Evolutionary conservation across 2,329 filamentous ascomycete species (phyloP).

Genomic region (Penicillium frequentans): DNA sequence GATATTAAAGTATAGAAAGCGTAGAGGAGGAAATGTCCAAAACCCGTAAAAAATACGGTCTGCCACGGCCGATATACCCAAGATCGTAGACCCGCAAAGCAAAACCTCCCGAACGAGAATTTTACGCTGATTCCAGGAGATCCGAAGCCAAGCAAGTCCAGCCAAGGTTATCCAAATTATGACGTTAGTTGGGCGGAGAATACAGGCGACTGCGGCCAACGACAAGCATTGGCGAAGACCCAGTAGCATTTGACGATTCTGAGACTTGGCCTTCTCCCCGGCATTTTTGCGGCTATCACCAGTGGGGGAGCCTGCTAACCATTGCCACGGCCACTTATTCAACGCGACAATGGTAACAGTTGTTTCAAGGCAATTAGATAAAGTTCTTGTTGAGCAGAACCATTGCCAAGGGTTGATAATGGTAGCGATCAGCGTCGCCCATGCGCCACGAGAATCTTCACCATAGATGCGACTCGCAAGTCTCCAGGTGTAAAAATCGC

Average conservation of each 20-base stretch:
- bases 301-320: conserved; percentile 50
- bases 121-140: conserved; percentile 45
- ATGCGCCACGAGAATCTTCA: conserved; percentile 59
- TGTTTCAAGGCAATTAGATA: conserved; percentile 94
- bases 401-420: conserved; percentile 88
- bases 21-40: conserved; percentile 86
- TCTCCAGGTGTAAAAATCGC: conserved; percentile 87
- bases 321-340: conserved; percentile 82
- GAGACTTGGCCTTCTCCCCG: conserved; percentile 9
- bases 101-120: conserved; percentile 63
- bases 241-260: conserved; percentile 14
- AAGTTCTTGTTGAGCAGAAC: conserved; percentile 89
- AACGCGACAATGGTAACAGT: conserved; percentile 78
- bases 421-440: conserved; percentile 69
- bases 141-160: conserved; percentile 52
- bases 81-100: conserved; percentile 59
- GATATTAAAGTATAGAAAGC: conserved; percentile 89
- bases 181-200: conserved; percentile 85
- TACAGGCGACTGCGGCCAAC: conserved; percentile 76
- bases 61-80: conserved; percentile 64
- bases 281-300: conserved; percentile 30
- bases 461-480: conserved; percentile 75
- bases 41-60: conserved; percentile 79
- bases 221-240: conserved; percentile 67
- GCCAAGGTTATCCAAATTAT: conserved; percentile 77